Evolutionary conservation across 2,329 filamentous ascomycete species (phyloP).

Genomic region (Curvularia lunata): DNA sequence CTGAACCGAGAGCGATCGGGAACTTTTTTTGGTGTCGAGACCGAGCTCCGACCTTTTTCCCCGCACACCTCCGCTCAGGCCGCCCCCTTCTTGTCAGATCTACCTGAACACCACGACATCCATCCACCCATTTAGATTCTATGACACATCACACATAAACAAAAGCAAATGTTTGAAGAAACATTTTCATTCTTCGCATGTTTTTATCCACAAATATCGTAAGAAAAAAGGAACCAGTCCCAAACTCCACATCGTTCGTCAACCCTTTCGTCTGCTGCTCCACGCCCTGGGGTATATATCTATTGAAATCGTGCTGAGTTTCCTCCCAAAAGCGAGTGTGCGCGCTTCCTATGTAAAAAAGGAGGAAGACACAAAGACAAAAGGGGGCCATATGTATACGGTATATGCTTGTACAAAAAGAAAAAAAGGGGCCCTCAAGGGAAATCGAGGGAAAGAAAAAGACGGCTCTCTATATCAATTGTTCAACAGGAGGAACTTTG

Average conservation of each 20-base stretch:
- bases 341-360: constrained; percentile 7
- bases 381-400: constrained; percentile 26
- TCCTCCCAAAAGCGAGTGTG: constrained; percentile 24
- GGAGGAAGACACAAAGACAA: constrained; percentile 3
- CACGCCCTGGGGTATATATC: constrained; percentile 23
- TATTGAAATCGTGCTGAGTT: constrained; percentile 14
- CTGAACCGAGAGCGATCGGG: constrained; percentile 5
- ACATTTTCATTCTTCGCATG: background rate
- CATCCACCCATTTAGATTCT: no score
- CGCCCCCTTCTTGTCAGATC: background rate
- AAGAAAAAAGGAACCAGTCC: constrained; percentile 8
- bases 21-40: constrained; percentile 14
- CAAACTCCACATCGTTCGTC: constrained; percentile 11
- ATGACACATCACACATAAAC: background rate
- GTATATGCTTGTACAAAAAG: constrained; percentile 28
- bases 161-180: background rate
- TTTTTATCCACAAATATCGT: background rate
- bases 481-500: background rate
- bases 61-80: constrained; percentile 11
- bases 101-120: background rate
- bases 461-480: background rate
- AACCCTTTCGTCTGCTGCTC: background rate
- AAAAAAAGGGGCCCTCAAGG: constrained; percentile 12
- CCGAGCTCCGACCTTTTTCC: constrained; percentile 16
- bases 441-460: constrained; percentile 25